Conservation (phyloP, 306 rosid species). For the Inga laurina region DNA sequence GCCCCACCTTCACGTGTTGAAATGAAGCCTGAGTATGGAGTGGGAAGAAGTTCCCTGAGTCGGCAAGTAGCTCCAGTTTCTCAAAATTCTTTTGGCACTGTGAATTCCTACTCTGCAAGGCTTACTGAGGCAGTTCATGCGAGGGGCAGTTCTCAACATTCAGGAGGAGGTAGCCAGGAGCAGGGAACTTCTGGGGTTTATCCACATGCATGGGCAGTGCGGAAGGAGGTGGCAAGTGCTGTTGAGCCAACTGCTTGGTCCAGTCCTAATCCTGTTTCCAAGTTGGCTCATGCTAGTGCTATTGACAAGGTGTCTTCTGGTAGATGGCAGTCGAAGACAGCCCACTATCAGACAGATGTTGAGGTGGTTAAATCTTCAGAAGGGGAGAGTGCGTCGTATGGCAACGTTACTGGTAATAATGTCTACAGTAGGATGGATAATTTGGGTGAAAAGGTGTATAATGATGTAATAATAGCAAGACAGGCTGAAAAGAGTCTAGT, state of each 20-base stretch:
- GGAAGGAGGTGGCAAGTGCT: conserved; percentile 72
- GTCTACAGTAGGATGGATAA: conserved; percentile 44
- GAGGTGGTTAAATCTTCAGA: conserved; percentile 60
- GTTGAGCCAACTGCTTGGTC: conserved; percentile 67
- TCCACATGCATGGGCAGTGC: conserved; percentile 76
- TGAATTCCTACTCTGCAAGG: conserved; percentile 63
- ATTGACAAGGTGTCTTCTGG: conserved; percentile 95
- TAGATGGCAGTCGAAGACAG: conserved; percentile 84
- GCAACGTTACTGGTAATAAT: conserved; percentile 39
- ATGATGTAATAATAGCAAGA: conserved; percentile 58
- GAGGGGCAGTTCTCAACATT: conserved; percentile 51
- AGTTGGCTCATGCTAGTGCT: conserved; percentile 90
- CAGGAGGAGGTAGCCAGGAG: conserved; percentile 45
- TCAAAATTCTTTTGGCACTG: conserved; percentile 42
- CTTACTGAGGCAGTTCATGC: conserved; percentile 41
- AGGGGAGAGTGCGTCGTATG: conserved; percentile 42
- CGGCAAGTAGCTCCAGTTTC: conserved; percentile 55
- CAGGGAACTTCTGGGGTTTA: conserved; percentile 51
- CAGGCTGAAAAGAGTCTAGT: conserved; percentile 58
- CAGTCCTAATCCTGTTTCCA: conserved; percentile 70
- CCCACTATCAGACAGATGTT: conserved; percentile 58
- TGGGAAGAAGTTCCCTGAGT: conserved; percentile 55
- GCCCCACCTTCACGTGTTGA: conserved; percentile 48
- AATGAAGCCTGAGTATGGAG: conserved; percentile 54
- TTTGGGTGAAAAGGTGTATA: conserved; percentile 47